Conservation (phyloP, 805 yeast genomes). For the Metschnikowia similis region DNA sequence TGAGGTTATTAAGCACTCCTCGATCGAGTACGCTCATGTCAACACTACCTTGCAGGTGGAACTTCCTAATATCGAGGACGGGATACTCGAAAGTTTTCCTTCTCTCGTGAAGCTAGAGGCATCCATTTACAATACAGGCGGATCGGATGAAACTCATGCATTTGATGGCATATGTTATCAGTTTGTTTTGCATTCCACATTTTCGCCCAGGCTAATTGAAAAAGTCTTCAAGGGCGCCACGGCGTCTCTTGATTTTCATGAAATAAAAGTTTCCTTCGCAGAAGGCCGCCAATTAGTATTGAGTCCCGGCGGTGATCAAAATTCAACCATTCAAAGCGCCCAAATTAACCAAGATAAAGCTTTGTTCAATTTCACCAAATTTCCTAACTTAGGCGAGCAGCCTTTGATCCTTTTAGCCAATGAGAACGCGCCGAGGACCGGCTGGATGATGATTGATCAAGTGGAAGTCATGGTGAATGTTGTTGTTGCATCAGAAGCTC, state of each 20-base stretch:
- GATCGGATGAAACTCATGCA: conserved; percentile 11
- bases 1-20: background rate
- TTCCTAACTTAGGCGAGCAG: conserved; percentile 1
- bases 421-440: conserved; percentile 21
- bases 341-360: background rate
- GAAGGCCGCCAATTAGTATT: background rate
- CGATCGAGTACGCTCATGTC: background rate
- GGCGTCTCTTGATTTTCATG: background rate
- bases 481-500: background rate
- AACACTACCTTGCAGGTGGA: background rate
- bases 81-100: background rate
- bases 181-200: background rate
- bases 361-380: conserved; percentile 4
- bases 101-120: conserved; percentile 12
- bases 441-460: conserved; percentile 19
- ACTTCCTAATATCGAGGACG: background rate
- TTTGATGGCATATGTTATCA: conserved; percentile 20
- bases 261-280: background rate
- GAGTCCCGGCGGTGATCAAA: conserved; percentile 5
- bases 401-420: conserved; percentile 19
- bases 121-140: conserved; percentile 14
- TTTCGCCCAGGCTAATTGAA: background rate
- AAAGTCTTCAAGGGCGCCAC: background rate
- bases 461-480: conserved; percentile 14
- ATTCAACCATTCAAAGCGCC: conserved; percentile 2